phyloP scores from a whole-genome alignment of 345 rosid genomes.

The Hevea brasiliensis region DNA sequence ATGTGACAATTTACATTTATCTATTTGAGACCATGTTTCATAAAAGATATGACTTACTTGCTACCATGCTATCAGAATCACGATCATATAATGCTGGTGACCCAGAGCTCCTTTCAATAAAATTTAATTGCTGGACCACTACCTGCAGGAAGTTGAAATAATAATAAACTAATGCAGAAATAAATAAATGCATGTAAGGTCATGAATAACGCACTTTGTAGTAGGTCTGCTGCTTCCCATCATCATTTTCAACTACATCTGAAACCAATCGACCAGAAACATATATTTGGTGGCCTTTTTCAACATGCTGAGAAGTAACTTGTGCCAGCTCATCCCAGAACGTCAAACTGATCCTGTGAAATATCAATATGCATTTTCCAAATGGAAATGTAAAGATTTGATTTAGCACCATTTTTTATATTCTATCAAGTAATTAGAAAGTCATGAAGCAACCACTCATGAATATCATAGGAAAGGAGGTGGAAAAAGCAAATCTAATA shows the following conservation, averaged over 20 bases:
- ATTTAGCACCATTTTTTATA: background rate
- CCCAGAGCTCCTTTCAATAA: conserved; percentile 41
- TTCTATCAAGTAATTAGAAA: background rate
- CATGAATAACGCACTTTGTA: conserved; percentile 44
- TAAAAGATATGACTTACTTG: conserved; percentile 41
- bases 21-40: background rate
- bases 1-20: background rate
- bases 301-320: conserved; percentile 48
- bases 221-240: conserved; percentile 56
- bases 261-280: conserved; percentile 60
- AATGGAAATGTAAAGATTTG: background rate
- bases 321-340: conserved; percentile 69
- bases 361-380: conserved; percentile 4
- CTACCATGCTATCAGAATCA: conserved; percentile 24
- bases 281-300: conserved; percentile 58
- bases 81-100: conserved; percentile 25
- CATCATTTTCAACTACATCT: conserved; percentile 49
- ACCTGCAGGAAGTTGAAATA: conserved; percentile 38
- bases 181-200: background rate
- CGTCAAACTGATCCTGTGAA: conserved; percentile 55
- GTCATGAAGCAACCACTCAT: background rate
- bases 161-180: background rate
- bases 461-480: background rate
- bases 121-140: conserved; percentile 61
- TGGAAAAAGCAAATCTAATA: background rate